Conservation (phyloP, 192 early-diverging fungal genomes). For the Umbelopsis sp. region DNA sequence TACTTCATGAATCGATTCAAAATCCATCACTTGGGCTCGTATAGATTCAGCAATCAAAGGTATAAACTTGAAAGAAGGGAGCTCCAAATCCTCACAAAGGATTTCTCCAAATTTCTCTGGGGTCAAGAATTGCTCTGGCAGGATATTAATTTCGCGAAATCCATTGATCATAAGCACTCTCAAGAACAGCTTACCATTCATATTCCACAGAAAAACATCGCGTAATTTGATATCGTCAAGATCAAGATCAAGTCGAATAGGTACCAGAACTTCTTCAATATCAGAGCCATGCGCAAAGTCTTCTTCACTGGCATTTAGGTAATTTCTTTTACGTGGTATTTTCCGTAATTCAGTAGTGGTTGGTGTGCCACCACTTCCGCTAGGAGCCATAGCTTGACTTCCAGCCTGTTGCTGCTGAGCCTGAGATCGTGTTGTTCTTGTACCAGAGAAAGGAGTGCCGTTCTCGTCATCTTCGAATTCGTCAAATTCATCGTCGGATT, state of each 20-base stretch:
- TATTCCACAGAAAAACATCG: conserved; percentile 93
- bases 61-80: conserved; percentile 52
- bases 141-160: too few species aligned
- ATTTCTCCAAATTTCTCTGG: conserved; percentile 86
- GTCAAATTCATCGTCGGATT: conserved; percentile 49
- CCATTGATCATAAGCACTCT: background rate
- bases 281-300: conserved; percentile 59
- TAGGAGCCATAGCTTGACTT: background rate
- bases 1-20: conserved; percentile 51
- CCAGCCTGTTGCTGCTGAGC: background rate
- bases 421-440: background rate
- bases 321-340: conserved; percentile 37
- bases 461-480: conserved; percentile 44
- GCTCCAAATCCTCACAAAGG: conserved; percentile 75
- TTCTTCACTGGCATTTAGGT: conserved; percentile 35
- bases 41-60: conserved; percentile 59
- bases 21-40: conserved; percentile 61
- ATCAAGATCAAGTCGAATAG: conserved; percentile 91
- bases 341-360: conserved; percentile 22
- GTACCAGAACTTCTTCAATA: conserved; percentile 77
- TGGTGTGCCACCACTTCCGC: conserved; percentile 14
- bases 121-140: conserved; percentile 68
- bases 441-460: conserved; percentile 15
- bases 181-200: conserved; percentile 59
- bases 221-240: conserved; percentile 81